Base-by-base conservation (phyloP, 1,284 basidiomycete species). In the Papiliotrema fonsecae region DNA sequence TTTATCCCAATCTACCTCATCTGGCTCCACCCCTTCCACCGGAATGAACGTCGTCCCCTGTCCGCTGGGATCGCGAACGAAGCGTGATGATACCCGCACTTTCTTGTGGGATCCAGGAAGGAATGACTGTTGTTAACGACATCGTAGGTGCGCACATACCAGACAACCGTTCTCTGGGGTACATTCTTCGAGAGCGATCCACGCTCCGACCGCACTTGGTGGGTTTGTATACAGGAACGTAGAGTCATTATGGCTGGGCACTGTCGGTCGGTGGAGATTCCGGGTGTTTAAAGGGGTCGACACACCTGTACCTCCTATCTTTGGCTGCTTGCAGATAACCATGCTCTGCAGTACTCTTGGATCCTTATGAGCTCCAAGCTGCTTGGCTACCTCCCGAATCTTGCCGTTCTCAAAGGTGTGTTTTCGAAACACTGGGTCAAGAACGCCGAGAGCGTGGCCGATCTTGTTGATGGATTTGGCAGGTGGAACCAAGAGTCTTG, bases 151-250 rank as follows among this genome's bases (percentile, higher is more conserved):
- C 13, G 24, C 18, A 60, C 70, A 46, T 34, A 72, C 73, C 26
- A 96, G 78, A 21, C 91, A 90, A 4, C 92, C 92, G 60, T 97
- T 97, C 43, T 77, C 74, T 1, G 81, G 70, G 6, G 88, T 91
- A 67, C 90, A 93, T 54, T 82, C 81, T 68, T 97, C 93, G 19
- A 97, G 76, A 6, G 93, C 88, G 50, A 97, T 87, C 94, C 94
- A 98, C 66, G 92, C 89, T 0, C 94, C 94, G 5, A 97, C 78
- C 0, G 94, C 93, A 6, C 82, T 84, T 0, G 89, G 89, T 7
- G 94, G 93, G 42, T 87, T 78, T 4, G 92, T 97, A 71, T 94
- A 97, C 19, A 81, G 64, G 54, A 81, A 81, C 1, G 79, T 81
- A 21, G 75, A 76, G 60, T 81, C 79, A 55, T 80, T 78, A 55